These are phyloP conservation scores for Larix kaempferi DNA, from an alignment of 75 land plant species.

Conservation along the genomic window DNA sequence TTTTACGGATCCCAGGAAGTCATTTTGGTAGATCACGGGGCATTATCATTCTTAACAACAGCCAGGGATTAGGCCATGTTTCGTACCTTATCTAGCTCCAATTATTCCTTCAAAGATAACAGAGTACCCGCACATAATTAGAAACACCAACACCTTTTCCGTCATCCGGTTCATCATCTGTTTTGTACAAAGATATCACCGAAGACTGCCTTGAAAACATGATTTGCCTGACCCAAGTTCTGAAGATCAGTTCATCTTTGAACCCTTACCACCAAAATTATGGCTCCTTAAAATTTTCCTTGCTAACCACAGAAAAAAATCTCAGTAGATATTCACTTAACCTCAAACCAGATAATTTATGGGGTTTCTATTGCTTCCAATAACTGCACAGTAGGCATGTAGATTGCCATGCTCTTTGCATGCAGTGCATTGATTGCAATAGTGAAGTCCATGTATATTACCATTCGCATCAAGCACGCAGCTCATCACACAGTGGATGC, in stretches of 20 bases:
- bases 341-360: no score
- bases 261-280: no score
- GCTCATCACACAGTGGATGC: no score
- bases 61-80: background rate
- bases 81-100: conserved; percentile 72
- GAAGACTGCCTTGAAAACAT: background rate
- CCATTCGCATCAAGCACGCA: no score
- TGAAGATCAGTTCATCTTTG: conserved; percentile 6
- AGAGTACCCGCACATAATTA: conserved; percentile 47
- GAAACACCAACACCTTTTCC: conserved; percentile 12
- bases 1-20: background rate
- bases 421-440: no score
- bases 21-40: background rate
- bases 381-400: no score
- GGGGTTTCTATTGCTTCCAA: no score
- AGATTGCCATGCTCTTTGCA: no score
- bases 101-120: conserved; percentile 59
- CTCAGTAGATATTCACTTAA: no score
- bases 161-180: conserved; percentile 20
- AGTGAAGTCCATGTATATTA: no score
- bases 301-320: background rate
- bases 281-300: no score
- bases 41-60: background rate
- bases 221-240: background rate
- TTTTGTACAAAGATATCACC: background rate